phyloP scores from a whole-genome alignment of 1,284 basidiomycete species.

The Fomitiporia mediterranea region DNA sequence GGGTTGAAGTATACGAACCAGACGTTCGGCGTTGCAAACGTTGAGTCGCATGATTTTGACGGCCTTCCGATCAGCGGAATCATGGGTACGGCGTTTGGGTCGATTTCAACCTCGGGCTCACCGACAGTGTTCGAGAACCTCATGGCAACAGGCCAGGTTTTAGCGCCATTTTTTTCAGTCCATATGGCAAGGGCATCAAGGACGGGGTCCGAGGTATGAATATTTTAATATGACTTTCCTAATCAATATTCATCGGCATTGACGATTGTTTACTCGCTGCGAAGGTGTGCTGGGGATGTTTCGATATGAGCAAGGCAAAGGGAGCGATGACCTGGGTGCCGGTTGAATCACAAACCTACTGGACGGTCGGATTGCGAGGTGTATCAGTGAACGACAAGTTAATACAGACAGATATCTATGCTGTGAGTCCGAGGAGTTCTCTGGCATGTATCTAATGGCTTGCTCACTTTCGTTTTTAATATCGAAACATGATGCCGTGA shows the following conservation, averaged over 20 bases:
- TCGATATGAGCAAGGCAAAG: constrained; percentile 45
- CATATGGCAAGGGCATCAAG: constrained; percentile 44
- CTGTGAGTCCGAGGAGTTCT: constrained; percentile 33
- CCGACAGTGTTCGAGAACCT: constrained; percentile 64
- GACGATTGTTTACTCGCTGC: background rate
- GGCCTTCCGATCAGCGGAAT: constrained; percentile 47
- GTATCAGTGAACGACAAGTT: constrained; percentile 32
- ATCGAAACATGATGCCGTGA: background rate
- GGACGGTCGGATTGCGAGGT: constrained; percentile 46
- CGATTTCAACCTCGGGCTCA: constrained; percentile 40
- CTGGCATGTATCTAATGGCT: background rate
- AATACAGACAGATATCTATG: constrained; percentile 27
- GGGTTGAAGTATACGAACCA: constrained; percentile 41
- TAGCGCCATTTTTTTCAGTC: constrained; percentile 50
- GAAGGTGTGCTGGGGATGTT: constrained; percentile 57
- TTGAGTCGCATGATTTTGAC: constrained; percentile 41
- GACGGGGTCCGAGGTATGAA: constrained; percentile 44
- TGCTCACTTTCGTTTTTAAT: background rate
- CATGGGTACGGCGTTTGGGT: constrained; percentile 54
- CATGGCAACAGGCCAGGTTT: constrained; percentile 38
- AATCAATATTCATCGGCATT: background rate
- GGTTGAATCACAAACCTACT: constrained; percentile 52
- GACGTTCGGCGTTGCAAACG: constrained; percentile 43
- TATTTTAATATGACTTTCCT: background rate
- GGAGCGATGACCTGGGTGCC: constrained; percentile 48